Conservation (phyloP, 176 grass and related monocot species). For the Aegilops tauschii region DNA sequence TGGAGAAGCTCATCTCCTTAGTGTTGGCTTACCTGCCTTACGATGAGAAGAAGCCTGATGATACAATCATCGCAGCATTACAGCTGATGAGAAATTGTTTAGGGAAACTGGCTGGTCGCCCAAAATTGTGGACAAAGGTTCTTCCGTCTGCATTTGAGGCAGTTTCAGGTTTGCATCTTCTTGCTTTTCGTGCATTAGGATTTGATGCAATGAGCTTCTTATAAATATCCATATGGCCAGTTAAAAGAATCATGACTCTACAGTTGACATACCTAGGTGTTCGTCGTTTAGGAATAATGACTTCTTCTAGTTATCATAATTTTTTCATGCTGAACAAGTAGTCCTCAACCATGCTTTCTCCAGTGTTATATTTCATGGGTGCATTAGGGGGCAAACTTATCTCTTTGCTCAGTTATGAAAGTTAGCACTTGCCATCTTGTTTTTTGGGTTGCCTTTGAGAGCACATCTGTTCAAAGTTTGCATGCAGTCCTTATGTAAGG, state of each 20-base stretch:
- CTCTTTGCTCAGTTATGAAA: not conserved
- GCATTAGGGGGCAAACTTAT: not conserved
- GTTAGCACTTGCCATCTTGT: not conserved
- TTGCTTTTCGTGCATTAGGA: not conserved
- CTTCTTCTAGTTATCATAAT: not conserved
- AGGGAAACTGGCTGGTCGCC: slow-evolving; percentile 43
- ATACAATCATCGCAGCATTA: slow-evolving; percentile 60
- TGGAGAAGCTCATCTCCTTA: slow-evolving; percentile 51
- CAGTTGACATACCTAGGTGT: not conserved
- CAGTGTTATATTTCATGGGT: not conserved
- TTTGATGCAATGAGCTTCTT: not conserved
- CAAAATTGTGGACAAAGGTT: slow-evolving; percentile 47
- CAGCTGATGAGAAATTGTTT: slow-evolving; percentile 64
- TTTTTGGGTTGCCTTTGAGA: slow-evolving; percentile 4
- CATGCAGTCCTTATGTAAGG: not conserved
- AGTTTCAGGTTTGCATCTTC: slow-evolving; percentile 60
- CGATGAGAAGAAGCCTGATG: slow-evolving; percentile 62
- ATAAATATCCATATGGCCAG: not conserved
- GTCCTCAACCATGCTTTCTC: not conserved
- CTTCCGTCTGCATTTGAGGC: slow-evolving; percentile 72
- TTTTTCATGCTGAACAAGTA: not conserved
- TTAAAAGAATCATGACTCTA: not conserved
- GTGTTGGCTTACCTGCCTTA: slow-evolving; percentile 62
- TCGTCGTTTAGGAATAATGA: not conserved
- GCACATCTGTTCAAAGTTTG: not conserved